Base-by-base conservation (phyloP, 1,284 basidiomycete genomes). In the Cystobasidiaceae sp. region DNA sequence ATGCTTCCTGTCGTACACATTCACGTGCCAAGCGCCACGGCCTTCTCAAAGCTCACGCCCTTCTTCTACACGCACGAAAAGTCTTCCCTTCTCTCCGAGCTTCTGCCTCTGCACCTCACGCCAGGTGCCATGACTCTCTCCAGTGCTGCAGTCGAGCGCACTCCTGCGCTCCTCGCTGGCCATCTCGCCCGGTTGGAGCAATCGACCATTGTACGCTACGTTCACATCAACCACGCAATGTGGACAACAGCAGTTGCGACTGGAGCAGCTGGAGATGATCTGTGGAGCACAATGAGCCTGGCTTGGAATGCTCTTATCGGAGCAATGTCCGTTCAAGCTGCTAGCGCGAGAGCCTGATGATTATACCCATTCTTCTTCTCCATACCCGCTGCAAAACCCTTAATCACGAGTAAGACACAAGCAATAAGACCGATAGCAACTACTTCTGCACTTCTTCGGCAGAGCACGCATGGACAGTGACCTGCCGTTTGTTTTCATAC, bases 231-330 rank as follows among this genome's bases (percentile, higher is more conserved):
- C 17, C 52, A 64, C 21, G 23, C 51, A 21, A 6, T 64, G 7
- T 64, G 61, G 61, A 39, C 27, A 32, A 64, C 61, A 23, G 43
- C 61, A 27, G 61, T 64, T 13, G 61, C 61, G 15, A 43, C 56
- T 11, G 52, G 61, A 13, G 61, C 61, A 4, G 61, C 17, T 1
- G 15, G 52, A 33, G 61, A 64, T 41, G 52, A 49, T 19, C 44
- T 64, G 4, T 64, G 61, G 61, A 55, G 56, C 27, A 51, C 50
- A 1, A 30, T 64, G n/a, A 32, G 46, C 37, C 30, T 44, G 6
- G 37, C 61, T 46, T 64, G 61, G 61, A 25, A 23, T 15, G 44
- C 51, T 4, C 51, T 64, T 33, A 25, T 64, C 52, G 39, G 50
- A 9, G 61, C 61, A 6, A 30, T 64, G 4, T n/a, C 52, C 28